Evolutionary conservation across 352 stramenopile genomes (phyloP), one percentile per base, ranked within the genome.

Genomic region (Globisporangium cylindrosporum): DNA sequence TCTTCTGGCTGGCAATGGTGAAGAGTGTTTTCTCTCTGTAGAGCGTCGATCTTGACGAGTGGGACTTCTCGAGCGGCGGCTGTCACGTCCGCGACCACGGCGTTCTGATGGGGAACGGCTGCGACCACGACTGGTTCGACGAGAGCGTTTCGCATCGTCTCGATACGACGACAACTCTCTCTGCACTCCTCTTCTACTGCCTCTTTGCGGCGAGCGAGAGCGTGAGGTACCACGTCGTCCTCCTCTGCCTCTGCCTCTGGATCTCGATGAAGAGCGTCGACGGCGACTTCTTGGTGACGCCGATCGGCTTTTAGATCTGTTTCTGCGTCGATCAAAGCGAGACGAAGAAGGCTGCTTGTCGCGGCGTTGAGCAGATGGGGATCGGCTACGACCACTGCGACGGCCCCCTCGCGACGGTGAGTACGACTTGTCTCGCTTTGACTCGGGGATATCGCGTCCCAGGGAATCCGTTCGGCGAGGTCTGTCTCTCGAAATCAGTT

Each of bases 181-280:
- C 41, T 32, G 18, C 6, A 18, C 41, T 43, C 49, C 7, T 25
- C 49, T 24, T 32, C 34, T 32, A 18, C 12, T 20, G 1, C 22
- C 24, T 56, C 43, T 25, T 55, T 12, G 22, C 5, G 24, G 34
- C 4, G 66, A 71, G 7, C 59, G 49, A 27, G 59, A 71, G 48
- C 66, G 65, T 20, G 60, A 66, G 3, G 12, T 14, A 22, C 60
- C 46, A 59, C 46, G 29, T 29, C 41, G 4, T n/a, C 15, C 41
- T 49, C 20, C 12, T 22, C 43, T 46, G 4, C 18, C 32, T 36
- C 6, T 53, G 56, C 69, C 70, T 20, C 63, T 58, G 5, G 70
- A 78, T 54, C 72, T 68, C 41, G 77, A 88, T 10, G 49, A 65
- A 49, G 75, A 77, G 12, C 56, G 68, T 49, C 41, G 43, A 12